phyloP scores from a whole-genome alignment of 257 asterid species.

The Phtheirospermum japonicum region DNA sequence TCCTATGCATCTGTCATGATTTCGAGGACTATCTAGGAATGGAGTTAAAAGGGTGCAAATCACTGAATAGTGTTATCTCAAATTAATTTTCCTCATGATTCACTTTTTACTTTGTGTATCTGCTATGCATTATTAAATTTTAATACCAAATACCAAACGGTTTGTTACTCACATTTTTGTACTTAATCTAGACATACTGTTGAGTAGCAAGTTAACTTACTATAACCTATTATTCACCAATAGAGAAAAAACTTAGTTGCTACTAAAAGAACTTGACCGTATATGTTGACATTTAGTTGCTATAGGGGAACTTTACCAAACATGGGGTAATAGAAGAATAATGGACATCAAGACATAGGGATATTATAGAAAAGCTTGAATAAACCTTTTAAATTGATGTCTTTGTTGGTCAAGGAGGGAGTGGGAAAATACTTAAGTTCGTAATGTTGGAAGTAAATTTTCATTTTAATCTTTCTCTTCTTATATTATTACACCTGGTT shows the following conservation, averaged over 20 bases:
- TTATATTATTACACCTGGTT: slow-evolving; percentile 4
- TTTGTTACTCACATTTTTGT: too few species aligned
- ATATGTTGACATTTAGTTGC: neutral
- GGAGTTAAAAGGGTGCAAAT: neutral
- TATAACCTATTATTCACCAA: neutral
- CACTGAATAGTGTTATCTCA: too few species aligned
- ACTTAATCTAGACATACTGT: too few species aligned
- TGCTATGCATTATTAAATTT: too few species aligned
- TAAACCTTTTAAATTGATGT: too few species aligned
- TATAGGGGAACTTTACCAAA: neutral
- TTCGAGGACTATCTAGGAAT: neutral
- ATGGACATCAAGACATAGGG: neutral
- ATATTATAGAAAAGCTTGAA: neutral
- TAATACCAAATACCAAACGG: too few species aligned
- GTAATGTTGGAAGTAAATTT: slow-evolving; percentile 10
- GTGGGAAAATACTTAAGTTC: neutral
- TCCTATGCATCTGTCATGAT: neutral
- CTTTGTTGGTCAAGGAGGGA: too few species aligned
- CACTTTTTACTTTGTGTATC: too few species aligned
- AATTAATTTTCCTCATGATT: too few species aligned
- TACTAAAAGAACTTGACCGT: neutral
- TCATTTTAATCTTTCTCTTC: neutral
- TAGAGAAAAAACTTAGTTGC: neutral
- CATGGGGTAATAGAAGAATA: slow-evolving; percentile 10
- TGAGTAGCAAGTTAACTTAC: too few species aligned